These are phyloP conservation scores for Amanita jacksonii DNA, from an alignment of 768 basidiomycete species.

Conservation along the genomic window DNA sequence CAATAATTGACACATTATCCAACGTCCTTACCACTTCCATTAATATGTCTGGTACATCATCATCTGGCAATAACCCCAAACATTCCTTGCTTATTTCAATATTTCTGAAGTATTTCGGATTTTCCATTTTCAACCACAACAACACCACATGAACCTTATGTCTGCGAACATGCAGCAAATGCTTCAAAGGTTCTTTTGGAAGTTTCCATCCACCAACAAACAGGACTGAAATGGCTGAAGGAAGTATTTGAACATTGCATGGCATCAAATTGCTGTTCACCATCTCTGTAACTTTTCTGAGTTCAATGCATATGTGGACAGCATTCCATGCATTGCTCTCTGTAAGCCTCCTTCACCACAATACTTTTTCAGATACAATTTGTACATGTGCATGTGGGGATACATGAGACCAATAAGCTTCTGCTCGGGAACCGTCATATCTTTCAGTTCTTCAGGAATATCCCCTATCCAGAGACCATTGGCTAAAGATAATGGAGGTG, in stretches of 20 bases:
- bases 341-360: slow-evolving; percentile 21
- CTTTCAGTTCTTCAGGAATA: slow-evolving; percentile 18
- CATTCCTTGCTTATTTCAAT: slow-evolving; percentile 17
- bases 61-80: slow-evolving; percentile 20
- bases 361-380: slow-evolving; percentile 25
- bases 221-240: no score
- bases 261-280: no score
- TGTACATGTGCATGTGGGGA: slow-evolving; percentile 24
- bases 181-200: no score
- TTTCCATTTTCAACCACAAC: slow-evolving; percentile 26
- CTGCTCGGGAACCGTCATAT: slow-evolving; percentile 27
- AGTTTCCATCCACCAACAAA: no score
- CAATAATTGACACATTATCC: slow-evolving; percentile 11
- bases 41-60: slow-evolving; percentile 24
- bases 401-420: slow-evolving; percentile 23
- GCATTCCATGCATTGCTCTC: no score
- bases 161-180: slow-evolving; percentile 17
- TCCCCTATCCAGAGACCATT: slow-evolving; percentile 31
- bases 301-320: no score
- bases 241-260: no score
- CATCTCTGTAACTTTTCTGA: no score
- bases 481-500: slow-evolving; percentile 10
- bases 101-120: slow-evolving; percentile 21
- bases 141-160: slow-evolving; percentile 20
- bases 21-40: slow-evolving; percentile 11